These are phyloP conservation scores for Aureobasidium mangrovei DNA, from an alignment of 2,329 filamentous ascomycete species.

Conservation along the genomic window DNA sequence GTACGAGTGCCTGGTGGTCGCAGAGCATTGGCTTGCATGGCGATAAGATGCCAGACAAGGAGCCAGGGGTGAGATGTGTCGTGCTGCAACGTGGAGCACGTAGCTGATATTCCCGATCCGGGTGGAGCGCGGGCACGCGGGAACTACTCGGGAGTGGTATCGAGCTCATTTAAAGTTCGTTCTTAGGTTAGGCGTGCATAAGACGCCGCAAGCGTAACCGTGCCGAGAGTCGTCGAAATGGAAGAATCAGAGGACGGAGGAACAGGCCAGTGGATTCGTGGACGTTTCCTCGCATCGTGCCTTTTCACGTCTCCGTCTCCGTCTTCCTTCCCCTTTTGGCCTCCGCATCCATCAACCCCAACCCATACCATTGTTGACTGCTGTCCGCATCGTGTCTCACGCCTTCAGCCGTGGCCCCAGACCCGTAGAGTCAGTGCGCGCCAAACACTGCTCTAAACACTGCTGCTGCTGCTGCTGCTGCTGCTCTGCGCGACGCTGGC, in stretches of 20 bases:
- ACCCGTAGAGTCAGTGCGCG: not conserved
- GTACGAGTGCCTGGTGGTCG: too few relatives aligned
- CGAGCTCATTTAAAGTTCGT: not conserved
- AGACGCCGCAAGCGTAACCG: not conserved
- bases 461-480: too few relatives aligned
- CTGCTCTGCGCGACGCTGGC: conserved; percentile 1
- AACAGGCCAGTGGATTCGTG: not conserved
- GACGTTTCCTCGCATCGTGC: not conserved
- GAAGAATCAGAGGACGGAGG: too few relatives aligned
- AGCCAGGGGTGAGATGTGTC: too few relatives aligned
- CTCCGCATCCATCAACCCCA: not conserved
- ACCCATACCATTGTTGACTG: not conserved
- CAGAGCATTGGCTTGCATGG: too few relatives aligned
- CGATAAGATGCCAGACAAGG: too few relatives aligned
- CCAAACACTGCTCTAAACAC: not conserved
- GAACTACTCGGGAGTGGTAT: not conserved
- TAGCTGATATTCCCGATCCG: too few relatives aligned
- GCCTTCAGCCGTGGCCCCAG: not conserved
- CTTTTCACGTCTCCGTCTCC: too few relatives aligned
- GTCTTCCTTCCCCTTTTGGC: not conserved
- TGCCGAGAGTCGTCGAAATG: conserved; percentile 4
- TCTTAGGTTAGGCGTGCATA: not conserved
- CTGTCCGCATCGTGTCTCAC: not conserved
- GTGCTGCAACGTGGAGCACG: too few relatives aligned
- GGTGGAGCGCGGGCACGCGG: not conserved